A percentile compares a stretch with the other conserved stretches of the same genome.
phyloP scores from a whole-genome alignment of 805 yeast genomes.

The Komagataella kurtzmanii region DNA sequence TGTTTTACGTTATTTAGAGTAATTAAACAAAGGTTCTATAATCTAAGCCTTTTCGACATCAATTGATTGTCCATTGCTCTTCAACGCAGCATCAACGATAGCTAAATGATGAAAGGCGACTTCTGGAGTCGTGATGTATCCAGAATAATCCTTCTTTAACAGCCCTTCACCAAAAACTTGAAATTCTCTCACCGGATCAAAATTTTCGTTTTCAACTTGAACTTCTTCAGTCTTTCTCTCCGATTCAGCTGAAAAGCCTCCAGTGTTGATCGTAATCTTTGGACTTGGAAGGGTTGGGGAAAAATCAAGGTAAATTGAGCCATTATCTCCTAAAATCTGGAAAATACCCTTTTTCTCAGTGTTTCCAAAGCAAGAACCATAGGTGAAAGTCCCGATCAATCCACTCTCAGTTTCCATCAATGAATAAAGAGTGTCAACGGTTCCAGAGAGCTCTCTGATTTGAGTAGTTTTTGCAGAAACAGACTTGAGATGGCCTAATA shows the following conservation, averaged over 20 bases:
- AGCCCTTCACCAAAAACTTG: slow-evolving; percentile 28
- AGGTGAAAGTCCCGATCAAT: slow-evolving; percentile 72
- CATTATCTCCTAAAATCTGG: slow-evolving; percentile 66
- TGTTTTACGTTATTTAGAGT: background rate
- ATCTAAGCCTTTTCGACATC: slow-evolving; percentile 14
- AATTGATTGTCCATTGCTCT: slow-evolving; percentile 34
- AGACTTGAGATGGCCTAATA: slow-evolving; percentile 60
- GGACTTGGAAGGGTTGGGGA: slow-evolving; percentile 29
- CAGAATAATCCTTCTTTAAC: slow-evolving; percentile 9
- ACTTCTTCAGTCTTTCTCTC: slow-evolving; percentile 19
- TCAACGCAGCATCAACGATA: slow-evolving; percentile 72
- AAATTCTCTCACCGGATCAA: slow-evolving; percentile 29
- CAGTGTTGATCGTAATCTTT: slow-evolving; percentile 22
- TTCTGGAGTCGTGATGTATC: slow-evolving; percentile 38
- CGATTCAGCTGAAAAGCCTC: slow-evolving; percentile 47
- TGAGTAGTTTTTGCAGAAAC: slow-evolving; percentile 72
- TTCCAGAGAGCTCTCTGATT: slow-evolving; percentile 64
- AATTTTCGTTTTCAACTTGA: slow-evolving; percentile 29
- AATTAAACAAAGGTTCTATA: background rate
- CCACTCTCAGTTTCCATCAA: slow-evolving; percentile 46
- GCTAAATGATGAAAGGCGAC: slow-evolving; percentile 89
- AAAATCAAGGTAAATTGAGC: slow-evolving; percentile 59
- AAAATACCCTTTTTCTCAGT: slow-evolving; percentile 55
- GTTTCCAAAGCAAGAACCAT: slow-evolving; percentile 81
- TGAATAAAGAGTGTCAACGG: slow-evolving; percentile 70